Conservation (phyloP, 345 rosid genomes). For the Acer campestre region DNA sequence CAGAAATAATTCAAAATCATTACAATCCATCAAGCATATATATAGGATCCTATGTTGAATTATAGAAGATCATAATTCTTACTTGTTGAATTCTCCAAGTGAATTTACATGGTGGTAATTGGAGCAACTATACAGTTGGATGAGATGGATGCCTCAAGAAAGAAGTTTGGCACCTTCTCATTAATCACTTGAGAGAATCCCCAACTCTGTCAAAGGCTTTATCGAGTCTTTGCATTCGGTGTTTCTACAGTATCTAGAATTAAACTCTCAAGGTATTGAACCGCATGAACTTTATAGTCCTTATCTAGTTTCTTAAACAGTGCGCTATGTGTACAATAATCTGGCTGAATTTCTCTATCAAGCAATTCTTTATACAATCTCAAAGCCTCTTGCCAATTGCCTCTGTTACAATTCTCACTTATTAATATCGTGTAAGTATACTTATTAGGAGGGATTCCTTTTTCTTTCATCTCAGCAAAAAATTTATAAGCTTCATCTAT, state of each 20-base stretch:
- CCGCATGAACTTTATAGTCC: constrained; percentile 48
- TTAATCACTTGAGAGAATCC: background rate
- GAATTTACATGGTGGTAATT: constrained; percentile 2
- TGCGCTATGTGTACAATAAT: constrained; percentile 53
- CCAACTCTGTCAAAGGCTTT: constrained; percentile 1
- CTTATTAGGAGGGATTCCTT: constrained; percentile 58
- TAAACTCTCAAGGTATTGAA: constrained; percentile 50
- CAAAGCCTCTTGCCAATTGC: constrained; percentile 62
- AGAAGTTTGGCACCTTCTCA: background rate
- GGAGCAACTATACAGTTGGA: constrained; percentile 9
- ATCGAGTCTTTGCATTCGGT: constrained; percentile 25
- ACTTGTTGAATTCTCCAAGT: constrained; percentile 16
- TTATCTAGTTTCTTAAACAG: constrained; percentile 58
- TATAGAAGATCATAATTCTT: constrained; percentile 12
- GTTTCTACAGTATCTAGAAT: constrained; percentile 28
- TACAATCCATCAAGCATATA: background rate
- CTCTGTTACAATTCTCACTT: constrained; percentile 47
- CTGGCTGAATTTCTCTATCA: constrained; percentile 59
- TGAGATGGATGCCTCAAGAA: constrained; percentile 10
- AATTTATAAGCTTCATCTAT: constrained; percentile 50
- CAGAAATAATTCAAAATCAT: background rate
- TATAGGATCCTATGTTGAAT: background rate
- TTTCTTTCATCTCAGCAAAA: constrained; percentile 60
- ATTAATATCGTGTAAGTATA: constrained; percentile 78
- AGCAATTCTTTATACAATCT: constrained; percentile 73